These are phyloP conservation scores for Claviceps pusilla DNA, from an alignment of 2,329 filamentous ascomycete genomes.

Conservation along the genomic window DNA sequence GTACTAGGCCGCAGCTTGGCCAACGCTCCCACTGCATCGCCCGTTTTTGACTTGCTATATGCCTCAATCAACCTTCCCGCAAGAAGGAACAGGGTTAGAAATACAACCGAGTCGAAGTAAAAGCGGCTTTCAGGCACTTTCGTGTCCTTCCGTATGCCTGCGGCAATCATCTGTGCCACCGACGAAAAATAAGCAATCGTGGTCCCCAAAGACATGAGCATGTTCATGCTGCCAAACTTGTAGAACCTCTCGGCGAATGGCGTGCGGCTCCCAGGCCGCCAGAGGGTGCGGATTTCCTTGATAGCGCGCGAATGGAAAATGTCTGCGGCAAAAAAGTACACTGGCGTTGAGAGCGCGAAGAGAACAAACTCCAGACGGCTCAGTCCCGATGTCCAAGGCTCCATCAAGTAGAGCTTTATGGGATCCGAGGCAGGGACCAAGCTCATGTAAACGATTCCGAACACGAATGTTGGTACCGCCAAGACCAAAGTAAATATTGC, in stretches of 20 bases:
- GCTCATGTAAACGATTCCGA: constrained; percentile 86
- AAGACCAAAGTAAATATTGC: constrained; percentile 52
- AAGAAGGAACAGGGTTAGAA: constrained; percentile 77
- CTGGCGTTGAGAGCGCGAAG: constrained; percentile 66
- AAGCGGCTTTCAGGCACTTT: constrained; percentile 33
- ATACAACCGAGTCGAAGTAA: constrained; percentile 90
- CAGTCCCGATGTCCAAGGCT: constrained; percentile 55
- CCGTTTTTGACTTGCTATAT: constrained; percentile 82
- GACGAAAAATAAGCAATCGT: constrained; percentile 78
- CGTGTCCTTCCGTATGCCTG: constrained; percentile 31
- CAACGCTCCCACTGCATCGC: constrained; percentile 68
- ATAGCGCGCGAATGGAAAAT: constrained; percentile 67
- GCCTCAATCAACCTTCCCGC: constrained; percentile 62
- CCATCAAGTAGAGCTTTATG: constrained; percentile 51
- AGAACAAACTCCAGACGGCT: constrained; percentile 65
- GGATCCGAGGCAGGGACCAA: constrained; percentile 47
- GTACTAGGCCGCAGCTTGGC: constrained; percentile 64
- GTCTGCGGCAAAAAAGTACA: constrained; percentile 78
- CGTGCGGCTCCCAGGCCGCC: constrained; percentile 59
- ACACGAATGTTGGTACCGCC: constrained; percentile 69
- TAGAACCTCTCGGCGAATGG: constrained; percentile 65
- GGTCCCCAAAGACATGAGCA: constrained; percentile 78
- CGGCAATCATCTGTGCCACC: constrained; percentile 57
- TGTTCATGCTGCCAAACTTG: constrained; percentile 94
- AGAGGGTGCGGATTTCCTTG: constrained; percentile 64